phyloP scores from a whole-genome alignment of 164 flowering plant species.

The Vitis labrusca region DNA sequence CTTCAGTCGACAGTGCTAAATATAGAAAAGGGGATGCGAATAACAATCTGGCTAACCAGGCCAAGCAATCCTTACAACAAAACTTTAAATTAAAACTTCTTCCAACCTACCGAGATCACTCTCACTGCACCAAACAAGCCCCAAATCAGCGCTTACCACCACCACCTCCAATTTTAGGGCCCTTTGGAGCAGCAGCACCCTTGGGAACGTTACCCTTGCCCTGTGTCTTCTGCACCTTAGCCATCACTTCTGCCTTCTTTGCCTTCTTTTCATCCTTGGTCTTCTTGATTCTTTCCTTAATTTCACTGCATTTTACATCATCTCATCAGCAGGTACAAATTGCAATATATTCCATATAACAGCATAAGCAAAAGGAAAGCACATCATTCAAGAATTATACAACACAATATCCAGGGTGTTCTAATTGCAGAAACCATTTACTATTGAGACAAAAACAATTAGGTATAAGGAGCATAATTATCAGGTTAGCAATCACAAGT shows the following conservation, averaged over 20 bases:
- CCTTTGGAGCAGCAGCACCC: conserved; percentile 41
- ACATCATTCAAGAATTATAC: background rate
- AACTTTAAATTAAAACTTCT: background rate
- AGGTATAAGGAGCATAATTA: too few relatives aligned
- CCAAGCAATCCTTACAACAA: conserved; percentile 4
- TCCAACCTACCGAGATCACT: background rate
- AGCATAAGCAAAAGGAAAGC: background rate
- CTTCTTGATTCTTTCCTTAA: conserved; percentile 61
- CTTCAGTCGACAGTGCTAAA: background rate
- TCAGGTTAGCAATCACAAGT: too few relatives aligned
- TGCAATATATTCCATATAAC: background rate
- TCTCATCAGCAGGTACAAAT: background rate
- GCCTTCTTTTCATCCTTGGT: conserved; percentile 66
- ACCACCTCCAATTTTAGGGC: conserved; percentile 56
- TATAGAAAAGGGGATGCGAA: background rate
- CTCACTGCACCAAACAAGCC: background rate
- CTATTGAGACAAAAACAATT: too few relatives aligned
- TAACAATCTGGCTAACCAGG: background rate
- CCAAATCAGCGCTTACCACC: conserved; percentile 45
- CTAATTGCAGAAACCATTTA: background rate
- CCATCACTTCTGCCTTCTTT: conserved; percentile 51
- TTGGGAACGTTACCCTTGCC: conserved; percentile 32
- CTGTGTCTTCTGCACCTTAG: conserved; percentile 38
- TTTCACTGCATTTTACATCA: conserved; percentile 32
- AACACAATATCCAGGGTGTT: background rate